Conservation (phyloP, 129 eudicot genomes). For the Artemisia annua region DNA sequence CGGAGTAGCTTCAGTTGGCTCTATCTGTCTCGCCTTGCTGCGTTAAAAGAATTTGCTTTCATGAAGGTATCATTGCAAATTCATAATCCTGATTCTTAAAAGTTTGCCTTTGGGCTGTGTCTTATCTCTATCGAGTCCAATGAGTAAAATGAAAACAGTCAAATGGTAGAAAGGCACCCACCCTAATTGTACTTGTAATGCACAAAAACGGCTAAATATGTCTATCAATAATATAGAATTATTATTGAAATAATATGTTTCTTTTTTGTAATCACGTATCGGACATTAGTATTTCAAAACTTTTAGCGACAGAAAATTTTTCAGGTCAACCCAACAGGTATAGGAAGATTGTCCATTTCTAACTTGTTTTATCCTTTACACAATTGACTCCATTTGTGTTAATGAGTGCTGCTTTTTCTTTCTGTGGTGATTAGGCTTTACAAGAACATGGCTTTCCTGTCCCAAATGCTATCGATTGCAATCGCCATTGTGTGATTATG, state of each 20-base stretch:
- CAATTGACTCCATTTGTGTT: neutral
- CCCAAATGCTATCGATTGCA: constrained; percentile 92
- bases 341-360: no score
- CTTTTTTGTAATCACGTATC: no score
- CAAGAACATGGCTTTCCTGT: constrained; percentile 93
- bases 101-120: neutral
- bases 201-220: no score
- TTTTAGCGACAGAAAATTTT: no score
- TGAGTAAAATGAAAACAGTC: no score
- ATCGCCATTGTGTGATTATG: constrained; percentile 95
- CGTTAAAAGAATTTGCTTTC: constrained; percentile 93
- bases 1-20: constrained; percentile 91
- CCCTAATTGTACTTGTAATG: no score
- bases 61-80: constrained; percentile 65
- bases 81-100: neutral
- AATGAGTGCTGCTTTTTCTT: neutral
- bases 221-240: no score
- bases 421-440: constrained; percentile 60
- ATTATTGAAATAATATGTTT: no score
- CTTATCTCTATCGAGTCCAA: neutral
- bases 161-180: no score
- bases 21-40: constrained; percentile 92
- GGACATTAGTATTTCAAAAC: no score
- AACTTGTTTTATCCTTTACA: no score
- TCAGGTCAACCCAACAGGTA: no score